Percentiles rank a stretch among this genome's conserved stretches.
phyloP scores from a whole-genome alignment of 1,284 basidiomycete genomes.

The Dichomitus squalens region DNA sequence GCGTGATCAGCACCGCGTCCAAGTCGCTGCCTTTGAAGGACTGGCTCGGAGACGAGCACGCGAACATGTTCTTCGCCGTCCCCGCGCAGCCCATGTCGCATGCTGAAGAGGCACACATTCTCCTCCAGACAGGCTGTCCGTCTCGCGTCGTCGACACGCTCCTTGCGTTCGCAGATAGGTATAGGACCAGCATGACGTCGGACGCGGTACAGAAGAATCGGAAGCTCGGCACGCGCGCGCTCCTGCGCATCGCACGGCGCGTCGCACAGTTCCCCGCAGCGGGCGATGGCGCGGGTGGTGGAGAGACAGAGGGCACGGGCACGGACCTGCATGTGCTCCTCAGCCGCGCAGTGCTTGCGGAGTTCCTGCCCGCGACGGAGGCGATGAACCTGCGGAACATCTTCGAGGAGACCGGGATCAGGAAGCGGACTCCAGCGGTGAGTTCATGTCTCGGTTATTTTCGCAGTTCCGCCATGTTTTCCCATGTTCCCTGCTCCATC shows the following conservation, averaged over 20 bases:
- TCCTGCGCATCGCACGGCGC: constrained; percentile 56
- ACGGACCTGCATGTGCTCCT: constrained; percentile 53
- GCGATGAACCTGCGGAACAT: constrained; percentile 54
- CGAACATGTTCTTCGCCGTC: constrained; percentile 69
- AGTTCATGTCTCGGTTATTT: constrained; percentile 24
- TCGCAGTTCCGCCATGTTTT: background rate
- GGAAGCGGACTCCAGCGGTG: constrained; percentile 45
- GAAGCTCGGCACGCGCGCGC: constrained; percentile 59
- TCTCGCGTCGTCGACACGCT: constrained; percentile 20
- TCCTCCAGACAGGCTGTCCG: constrained; percentile 29
- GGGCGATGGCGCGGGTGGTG: background rate
- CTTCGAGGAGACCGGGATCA: constrained; percentile 52
- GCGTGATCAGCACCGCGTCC: constrained; percentile 61
- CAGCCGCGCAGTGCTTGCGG: constrained; percentile 52
- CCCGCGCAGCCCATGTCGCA: constrained; percentile 59
- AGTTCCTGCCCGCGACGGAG: constrained; percentile 63
- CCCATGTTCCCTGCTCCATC: background rate
- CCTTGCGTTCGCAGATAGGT: constrained; percentile 53
- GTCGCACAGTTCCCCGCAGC: constrained; percentile 48
- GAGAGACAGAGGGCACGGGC: constrained; percentile 10
- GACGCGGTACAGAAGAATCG: constrained; percentile 62
- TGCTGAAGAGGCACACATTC: constrained; percentile 40
- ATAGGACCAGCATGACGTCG: constrained; percentile 52
- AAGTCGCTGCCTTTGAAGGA: constrained; percentile 63
- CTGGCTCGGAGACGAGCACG: constrained; percentile 66